Evolutionary conservation across 495 filamentous ascomycete genomes (phyloP).

Genomic region (Entonaema liquescens): DNA sequence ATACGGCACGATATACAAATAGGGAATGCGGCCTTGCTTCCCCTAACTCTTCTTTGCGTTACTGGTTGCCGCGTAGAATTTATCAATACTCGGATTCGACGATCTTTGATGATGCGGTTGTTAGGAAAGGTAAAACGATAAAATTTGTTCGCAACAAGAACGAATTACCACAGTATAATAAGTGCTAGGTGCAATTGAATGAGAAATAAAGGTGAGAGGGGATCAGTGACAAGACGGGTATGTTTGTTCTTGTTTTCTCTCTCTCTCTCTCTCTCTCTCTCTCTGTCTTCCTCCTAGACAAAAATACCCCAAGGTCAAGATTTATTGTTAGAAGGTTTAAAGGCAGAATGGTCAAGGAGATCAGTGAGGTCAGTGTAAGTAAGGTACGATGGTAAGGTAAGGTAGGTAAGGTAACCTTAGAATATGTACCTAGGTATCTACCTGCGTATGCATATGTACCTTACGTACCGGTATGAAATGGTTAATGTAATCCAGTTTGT

Average conservation of each 20-base stretch:
- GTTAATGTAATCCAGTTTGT: not conserved
- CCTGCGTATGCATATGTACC: no score
- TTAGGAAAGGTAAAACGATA: not conserved
- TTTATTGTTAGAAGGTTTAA: conserved; percentile 22
- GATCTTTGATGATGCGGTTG: conserved; percentile 6
- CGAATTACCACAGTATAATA: not conserved
- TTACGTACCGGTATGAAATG: no score
- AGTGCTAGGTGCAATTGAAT: not conserved
- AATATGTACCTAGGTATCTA: not conserved
- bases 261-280: not conserved
- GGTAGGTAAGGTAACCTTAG: not conserved
- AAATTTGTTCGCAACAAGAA: not conserved
- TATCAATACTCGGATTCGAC: conserved; percentile 14
- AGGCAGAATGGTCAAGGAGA: not conserved
- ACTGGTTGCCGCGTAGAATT: not conserved
- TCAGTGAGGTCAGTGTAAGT: not conserved
- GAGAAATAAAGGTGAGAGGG: not conserved
- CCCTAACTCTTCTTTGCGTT: not conserved
- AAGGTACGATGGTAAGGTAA: not conserved
- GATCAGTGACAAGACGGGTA: not conserved
- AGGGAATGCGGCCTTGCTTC: conserved; percentile 12
- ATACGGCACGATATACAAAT: conserved; percentile 15
- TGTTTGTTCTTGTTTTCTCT: conserved; percentile 4
- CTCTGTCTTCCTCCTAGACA: conserved; percentile 3
- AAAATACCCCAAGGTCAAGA: conserved; percentile 1